Evolutionary conservation across 352 stramenopile genomes (phyloP), one percentile per base, ranked within the genome.

Genomic region (Globisporangium ultimum): DNA sequence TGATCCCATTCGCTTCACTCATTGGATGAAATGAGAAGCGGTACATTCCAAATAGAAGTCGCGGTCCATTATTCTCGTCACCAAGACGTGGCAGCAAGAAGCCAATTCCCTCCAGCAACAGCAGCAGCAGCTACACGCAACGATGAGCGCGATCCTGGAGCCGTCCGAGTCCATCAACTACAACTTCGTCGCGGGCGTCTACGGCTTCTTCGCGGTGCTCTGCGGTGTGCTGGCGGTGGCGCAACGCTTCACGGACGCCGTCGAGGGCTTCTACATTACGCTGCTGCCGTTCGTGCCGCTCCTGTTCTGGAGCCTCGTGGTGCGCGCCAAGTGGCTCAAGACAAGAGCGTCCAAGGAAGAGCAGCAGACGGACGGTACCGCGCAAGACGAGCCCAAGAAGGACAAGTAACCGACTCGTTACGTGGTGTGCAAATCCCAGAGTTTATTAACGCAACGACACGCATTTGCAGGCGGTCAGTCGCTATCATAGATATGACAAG

Each of bases 211-310:
- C 58, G 82, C 73, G 10, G 59, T 66, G 28, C 58, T 95, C 45
- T 87, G 69, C 50, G 54, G 79, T 49, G 45, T 88, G 58, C 76
- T 96, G 24, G 64, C 74, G 20, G 71, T 72, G 45, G 54, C 86
- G 51, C 80, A 93, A 64, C 74, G 80, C 51, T 85, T 80, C 74
- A 77, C 80, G 28, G 46, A 74, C 46, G 67, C 84, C 18, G 56
- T 93, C 50, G 83, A 96, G 43, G 86, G 86, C 9, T 91, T 93
- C 60, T 95, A 89, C 79, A 80, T 96, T 61, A 84, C 93, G 28
- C 61, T 95, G 28, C 67, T 84, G 66, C 85, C 85, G 22, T 95
- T 95, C 60, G 40, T 87, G 40, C 87, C 86, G 48, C 93, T 84
- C 60, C 84, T 96, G 55, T 13, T 89, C 50, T 96, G 87, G 87